phyloP scores from a whole-genome alignment of 768 basidiomycete genomes.

The Russula foetens region DNA sequence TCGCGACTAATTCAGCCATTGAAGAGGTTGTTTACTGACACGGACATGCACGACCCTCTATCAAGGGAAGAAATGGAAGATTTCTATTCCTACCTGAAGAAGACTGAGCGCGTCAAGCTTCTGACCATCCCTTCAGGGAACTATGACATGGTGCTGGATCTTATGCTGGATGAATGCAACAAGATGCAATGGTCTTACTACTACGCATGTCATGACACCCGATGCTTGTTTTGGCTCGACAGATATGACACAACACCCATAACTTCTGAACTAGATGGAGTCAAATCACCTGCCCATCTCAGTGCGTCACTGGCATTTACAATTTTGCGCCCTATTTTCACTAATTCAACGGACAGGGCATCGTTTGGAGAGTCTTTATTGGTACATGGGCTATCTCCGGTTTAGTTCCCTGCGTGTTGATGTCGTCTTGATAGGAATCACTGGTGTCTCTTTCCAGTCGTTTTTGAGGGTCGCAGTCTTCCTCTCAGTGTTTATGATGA shows the following conservation, averaged over 20 bases:
- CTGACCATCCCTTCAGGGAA: slow-evolving; percentile 10
- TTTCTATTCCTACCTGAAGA: slow-evolving; percentile 14
- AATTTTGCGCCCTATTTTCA: neutral
- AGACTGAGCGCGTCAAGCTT: slow-evolving; percentile 10
- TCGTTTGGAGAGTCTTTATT: slow-evolving; percentile 21
- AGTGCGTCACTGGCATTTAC: neutral
- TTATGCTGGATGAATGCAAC: slow-evolving; percentile 25
- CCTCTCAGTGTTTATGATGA: slow-evolving; percentile 21
- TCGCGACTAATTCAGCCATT: neutral
- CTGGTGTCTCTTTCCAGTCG: slow-evolving; percentile 23
- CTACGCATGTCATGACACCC: slow-evolving; percentile 38
- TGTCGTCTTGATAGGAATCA: slow-evolving; percentile 18
- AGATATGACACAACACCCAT: slow-evolving; percentile 31
- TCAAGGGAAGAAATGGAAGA: slow-evolving; percentile 29
- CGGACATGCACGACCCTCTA: slow-evolving; percentile 35
- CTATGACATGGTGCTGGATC: slow-evolving; percentile 18
- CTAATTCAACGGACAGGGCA: slow-evolving; percentile 16
- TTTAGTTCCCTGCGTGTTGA: neutral
- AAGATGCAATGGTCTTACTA: slow-evolving; percentile 35
- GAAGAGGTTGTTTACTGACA: slow-evolving; percentile 48
- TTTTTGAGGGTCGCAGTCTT: slow-evolving; percentile 6
- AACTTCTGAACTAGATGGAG: slow-evolving; percentile 18
- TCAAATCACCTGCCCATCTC: slow-evolving; percentile 3
- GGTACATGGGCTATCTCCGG: slow-evolving; percentile 15
- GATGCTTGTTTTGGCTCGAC: slow-evolving; percentile 47